phyloP scores from a whole-genome alignment of 768 basidiomycete species.

The Gloeophyllum trabeum region DNA sequence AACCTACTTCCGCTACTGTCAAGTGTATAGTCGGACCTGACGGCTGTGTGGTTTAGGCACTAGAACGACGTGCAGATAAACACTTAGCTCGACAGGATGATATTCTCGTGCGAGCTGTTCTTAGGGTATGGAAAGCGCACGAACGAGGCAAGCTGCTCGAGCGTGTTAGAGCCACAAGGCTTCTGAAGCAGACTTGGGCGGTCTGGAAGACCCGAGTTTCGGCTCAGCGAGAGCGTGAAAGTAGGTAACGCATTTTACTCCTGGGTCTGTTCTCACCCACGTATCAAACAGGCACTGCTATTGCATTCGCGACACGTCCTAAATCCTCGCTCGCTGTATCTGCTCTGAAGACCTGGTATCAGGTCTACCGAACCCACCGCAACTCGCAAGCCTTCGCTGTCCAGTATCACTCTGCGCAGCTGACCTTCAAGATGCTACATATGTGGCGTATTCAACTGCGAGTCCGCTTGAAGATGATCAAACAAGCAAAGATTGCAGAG shows the following conservation, averaged over 20 bases:
- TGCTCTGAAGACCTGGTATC: conserved; percentile 34
- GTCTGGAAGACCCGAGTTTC: conserved; percentile 39
- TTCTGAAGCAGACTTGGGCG: conserved; percentile 33
- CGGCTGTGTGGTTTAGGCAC: conserved; percentile 32
- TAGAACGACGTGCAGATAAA: conserved; percentile 46
- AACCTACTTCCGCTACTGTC: no score
- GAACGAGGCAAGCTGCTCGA: conserved; percentile 51
- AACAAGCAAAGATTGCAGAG: conserved; percentile 43
- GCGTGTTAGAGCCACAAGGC: conserved; percentile 32
- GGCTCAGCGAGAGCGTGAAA: conserved; percentile 29
- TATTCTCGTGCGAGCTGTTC: conserved; percentile 44
- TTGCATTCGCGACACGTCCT: conserved; percentile 35
- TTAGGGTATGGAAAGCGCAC: conserved; percentile 58
- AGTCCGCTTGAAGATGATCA: conserved; percentile 32
- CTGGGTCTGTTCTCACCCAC: not conserved
- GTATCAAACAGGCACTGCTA: conserved; percentile 28
- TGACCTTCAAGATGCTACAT: conserved; percentile 30
- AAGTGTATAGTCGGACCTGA: no score
- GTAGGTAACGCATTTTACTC: conserved; percentile 18
- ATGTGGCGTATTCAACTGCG: conserved; percentile 48
- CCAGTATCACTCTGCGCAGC: conserved; percentile 31
- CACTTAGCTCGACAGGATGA: conserved; percentile 45
- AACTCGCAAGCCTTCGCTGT: conserved; percentile 36
- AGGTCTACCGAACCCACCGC: conserved; percentile 28
- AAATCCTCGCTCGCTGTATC: conserved; percentile 26